Evolutionary conservation across 2,329 filamentous ascomycete genomes (phyloP).

Genomic region (Monosporascus sp.): DNA sequence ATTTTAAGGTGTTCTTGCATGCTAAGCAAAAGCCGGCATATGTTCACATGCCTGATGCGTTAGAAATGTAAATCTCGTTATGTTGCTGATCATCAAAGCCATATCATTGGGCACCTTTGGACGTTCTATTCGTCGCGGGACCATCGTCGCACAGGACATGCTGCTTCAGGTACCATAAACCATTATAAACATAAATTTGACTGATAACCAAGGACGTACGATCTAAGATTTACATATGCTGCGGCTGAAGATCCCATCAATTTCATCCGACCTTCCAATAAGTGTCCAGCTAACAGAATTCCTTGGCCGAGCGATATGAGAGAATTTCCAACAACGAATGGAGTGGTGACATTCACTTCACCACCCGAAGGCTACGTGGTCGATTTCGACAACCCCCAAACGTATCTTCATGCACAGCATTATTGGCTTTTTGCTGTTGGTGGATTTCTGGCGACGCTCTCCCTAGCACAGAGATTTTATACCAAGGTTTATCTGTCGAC

Average conservation of each 20-base stretch:
- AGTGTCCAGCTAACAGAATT: background rate
- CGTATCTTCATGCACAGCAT: slow-evolving; percentile 15
- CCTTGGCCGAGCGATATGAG: background rate
- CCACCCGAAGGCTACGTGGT: slow-evolving; percentile 28
- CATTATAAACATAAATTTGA: too few relatives aligned
- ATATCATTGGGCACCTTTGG: too few relatives aligned
- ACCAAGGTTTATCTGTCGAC: slow-evolving; percentile 22
- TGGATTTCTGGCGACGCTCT: slow-evolving; percentile 18
- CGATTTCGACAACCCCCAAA: slow-evolving; percentile 28
- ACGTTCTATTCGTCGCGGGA: too few relatives aligned
- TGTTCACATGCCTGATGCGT: too few relatives aligned
- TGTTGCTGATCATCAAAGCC: too few relatives aligned
- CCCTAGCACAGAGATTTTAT: slow-evolving; percentile 25
- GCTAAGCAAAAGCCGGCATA: too few relatives aligned
- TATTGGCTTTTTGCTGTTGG: slow-evolving; percentile 23
- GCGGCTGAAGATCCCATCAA: background rate
- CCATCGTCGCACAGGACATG: too few relatives aligned
- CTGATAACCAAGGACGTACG: too few relatives aligned
- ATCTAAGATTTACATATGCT: too few relatives aligned
- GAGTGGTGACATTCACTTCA: slow-evolving; percentile 17
- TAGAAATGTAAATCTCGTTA: too few relatives aligned
- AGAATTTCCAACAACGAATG: slow-evolving; percentile 10
- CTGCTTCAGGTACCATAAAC: too few relatives aligned
- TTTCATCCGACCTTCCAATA: background rate
- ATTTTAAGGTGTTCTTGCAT: too few relatives aligned